Evolutionary conservation across 768 basidiomycete genomes (phyloP).

Genomic region (Leccinum boreale): DNA sequence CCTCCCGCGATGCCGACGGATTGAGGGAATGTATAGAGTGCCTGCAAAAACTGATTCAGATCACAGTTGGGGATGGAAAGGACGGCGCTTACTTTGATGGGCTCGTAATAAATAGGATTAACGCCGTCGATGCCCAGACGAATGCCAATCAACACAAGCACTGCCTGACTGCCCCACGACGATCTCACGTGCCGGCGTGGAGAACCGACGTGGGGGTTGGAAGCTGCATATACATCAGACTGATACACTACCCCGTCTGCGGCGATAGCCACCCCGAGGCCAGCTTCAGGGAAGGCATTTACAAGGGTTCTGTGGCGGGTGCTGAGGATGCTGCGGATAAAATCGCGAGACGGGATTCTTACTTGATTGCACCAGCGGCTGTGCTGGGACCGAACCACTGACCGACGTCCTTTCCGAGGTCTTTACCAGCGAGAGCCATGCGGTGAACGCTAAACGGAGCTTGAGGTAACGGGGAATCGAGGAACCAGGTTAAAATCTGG

Average conservation of each 20-base stretch:
- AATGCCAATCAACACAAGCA: slow-evolving; percentile 82
- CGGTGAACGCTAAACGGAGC: slow-evolving; percentile 94
- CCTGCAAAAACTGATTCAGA: slow-evolving; percentile 39
- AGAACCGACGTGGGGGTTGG: slow-evolving; percentile 35
- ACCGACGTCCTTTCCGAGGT: slow-evolving; percentile 91
- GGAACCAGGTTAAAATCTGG: slow-evolving; percentile 90
- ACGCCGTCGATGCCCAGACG: slow-evolving; percentile 90
- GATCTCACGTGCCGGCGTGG: slow-evolving; percentile 30
- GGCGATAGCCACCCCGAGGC: slow-evolving; percentile 78
- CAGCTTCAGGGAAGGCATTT: slow-evolving; percentile 73
- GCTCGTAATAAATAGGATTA: slow-evolving; percentile 92
- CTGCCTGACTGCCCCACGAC: slow-evolving; percentile 79
- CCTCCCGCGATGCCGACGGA: slow-evolving; percentile 97
- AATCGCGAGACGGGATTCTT: slow-evolving; percentile 17
- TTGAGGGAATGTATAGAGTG: slow-evolving; percentile 89
- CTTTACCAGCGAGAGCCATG: slow-evolving; percentile 93
- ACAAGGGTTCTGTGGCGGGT: slow-evolving; percentile 60
- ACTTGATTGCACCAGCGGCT: slow-evolving; percentile 96
- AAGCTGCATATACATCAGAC: slow-evolving; percentile 82
- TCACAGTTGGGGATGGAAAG: not conserved
- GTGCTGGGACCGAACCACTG: slow-evolving; percentile 99
- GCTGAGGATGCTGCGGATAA: slow-evolving; percentile 3
- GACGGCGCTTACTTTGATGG: slow-evolving; percentile 55
- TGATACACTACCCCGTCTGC: slow-evolving; percentile 81
- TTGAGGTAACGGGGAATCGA: slow-evolving; percentile 80